Base-by-base conservation (phyloP, 495 filamentous ascomycete genomes). In the Mycothermus thermophilus region DNA sequence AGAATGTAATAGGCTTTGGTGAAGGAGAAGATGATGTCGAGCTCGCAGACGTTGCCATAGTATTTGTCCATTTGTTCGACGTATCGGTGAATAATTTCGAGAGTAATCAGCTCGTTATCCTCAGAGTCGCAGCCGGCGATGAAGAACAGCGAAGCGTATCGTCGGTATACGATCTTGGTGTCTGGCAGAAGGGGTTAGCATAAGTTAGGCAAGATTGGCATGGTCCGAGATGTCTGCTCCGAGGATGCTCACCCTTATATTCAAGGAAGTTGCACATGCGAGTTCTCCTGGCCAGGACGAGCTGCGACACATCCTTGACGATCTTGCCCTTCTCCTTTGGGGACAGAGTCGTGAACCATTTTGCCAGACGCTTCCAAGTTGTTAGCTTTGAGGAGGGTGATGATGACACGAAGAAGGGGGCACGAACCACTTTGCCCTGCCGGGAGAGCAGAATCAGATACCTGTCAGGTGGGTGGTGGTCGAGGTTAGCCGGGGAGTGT, bases 11-110 rank as follows among this genome's bases (percentile, higher is more conserved):
- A 97, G 37, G 95, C 90, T 78, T 93, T 64, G 44, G 64, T 62
- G 52, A 61, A 97, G 60, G 95, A 96, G 63, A 97, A 97, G 42
- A 97, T 92, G 61, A 97, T 64, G 70, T 97, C 90, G 59, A 97
- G 69, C 66, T 97, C 90, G 62, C 90, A 99, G 38, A 99, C 90
- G 61, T 99, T 99, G 57, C 90, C 90, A 55, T 99, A 99, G 69
- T 96, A 99, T 57, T 96, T 99, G 70, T 99, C 90, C 90, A 96
- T 99, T 64, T 96, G 90, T 59, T 99, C 90, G 32, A 96, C 90
- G 57, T 95, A 96, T 47, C 90, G 83, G 62, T 99, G 90, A 31
- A 99, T 88, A 54, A 96, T 84, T 58, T 99, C 90, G 44, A 99
- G 80, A 21, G 83, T 93, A 57, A 96, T 94, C 58, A 99, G 66